Conservation (phyloP, 176 grass and related monocot species). For the Rhynchospora tenuis region DNA sequence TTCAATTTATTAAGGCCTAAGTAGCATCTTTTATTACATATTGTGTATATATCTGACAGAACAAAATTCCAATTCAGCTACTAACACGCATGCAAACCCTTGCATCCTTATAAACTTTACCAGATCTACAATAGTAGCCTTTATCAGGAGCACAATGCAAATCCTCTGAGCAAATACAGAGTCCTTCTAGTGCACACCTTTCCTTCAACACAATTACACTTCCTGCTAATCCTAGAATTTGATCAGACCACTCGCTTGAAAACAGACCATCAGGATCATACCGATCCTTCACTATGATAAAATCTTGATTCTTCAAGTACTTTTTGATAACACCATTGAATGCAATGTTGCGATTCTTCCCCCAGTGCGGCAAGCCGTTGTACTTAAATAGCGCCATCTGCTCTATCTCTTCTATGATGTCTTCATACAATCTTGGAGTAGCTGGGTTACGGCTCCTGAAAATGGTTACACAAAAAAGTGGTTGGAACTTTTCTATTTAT, state of each 20-base stretch:
- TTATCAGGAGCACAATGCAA: slow-evolving; percentile 40
- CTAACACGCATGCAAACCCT: slow-evolving; percentile 23
- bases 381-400: slow-evolving; percentile 30
- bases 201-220: slow-evolving; percentile 20
- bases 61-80: not conserved
- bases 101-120: slow-evolving; percentile 37
- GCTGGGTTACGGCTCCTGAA: not conserved
- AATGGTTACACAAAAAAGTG: not conserved
- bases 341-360: slow-evolving; percentile 25
- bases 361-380: slow-evolving; percentile 11
- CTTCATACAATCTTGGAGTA: slow-evolving; percentile 23
- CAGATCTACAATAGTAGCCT: slow-evolving; percentile 34
- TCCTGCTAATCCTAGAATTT: slow-evolving; percentile 28
- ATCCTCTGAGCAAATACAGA: slow-evolving; percentile 48
- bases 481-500: not conserved
- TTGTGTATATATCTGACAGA: too few relatives aligned
- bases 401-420: slow-evolving; percentile 30
- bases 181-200: slow-evolving; percentile 48
- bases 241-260: slow-evolving; percentile 35
- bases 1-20: not conserved
- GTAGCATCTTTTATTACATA: too few relatives aligned
- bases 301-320: not conserved
- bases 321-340: slow-evolving; percentile 20
- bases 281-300: slow-evolving; percentile 15
- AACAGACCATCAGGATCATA: slow-evolving; percentile 36